These are phyloP conservation scores for Biscutella auriculata DNA, from an alignment of 441 rosid species.

Conservation along the genomic window DNA sequence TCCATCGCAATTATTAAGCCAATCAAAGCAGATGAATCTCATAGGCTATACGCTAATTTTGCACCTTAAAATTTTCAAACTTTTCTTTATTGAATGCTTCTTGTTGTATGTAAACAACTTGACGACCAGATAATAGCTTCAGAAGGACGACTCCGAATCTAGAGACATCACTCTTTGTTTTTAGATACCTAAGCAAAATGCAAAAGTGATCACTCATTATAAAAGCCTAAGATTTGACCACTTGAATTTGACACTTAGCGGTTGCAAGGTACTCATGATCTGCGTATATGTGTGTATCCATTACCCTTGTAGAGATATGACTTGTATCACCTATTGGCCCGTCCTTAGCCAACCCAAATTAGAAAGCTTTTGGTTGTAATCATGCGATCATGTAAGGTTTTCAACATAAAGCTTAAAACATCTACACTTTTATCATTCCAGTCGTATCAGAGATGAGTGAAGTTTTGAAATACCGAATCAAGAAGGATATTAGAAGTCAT, in stretches of 20 bases:
- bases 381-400: conserved; percentile 22
- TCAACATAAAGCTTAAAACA: conserved; percentile 2
- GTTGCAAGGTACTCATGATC: conserved; percentile 66
- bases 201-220: background rate
- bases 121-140: conserved; percentile 48
- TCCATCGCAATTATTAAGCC: background rate
- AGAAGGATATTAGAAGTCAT: conserved; percentile 61
- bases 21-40: background rate
- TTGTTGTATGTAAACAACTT: conserved; percentile 56
- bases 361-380: conserved; percentile 51
- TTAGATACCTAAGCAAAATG: conserved; percentile 33
- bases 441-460: background rate
- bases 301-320: conserved; percentile 54
- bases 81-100: conserved; percentile 44
- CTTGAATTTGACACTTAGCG: conserved; percentile 20
- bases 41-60: background rate
- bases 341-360: conserved; percentile 62
- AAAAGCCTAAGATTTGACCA: background rate
- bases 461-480: conserved; percentile 30
- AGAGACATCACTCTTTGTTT: conserved; percentile 54
- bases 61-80: too few relatives aligned
- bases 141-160: conserved; percentile 61
- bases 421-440: background rate
- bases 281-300: conserved; percentile 58
- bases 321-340: conserved; percentile 56